Percentiles rank a stretch among this genome's conserved stretches.
Conservation (phyloP, 2,329 filamentous ascomycete species). For the Scolecobasidium constrictum region DNA sequence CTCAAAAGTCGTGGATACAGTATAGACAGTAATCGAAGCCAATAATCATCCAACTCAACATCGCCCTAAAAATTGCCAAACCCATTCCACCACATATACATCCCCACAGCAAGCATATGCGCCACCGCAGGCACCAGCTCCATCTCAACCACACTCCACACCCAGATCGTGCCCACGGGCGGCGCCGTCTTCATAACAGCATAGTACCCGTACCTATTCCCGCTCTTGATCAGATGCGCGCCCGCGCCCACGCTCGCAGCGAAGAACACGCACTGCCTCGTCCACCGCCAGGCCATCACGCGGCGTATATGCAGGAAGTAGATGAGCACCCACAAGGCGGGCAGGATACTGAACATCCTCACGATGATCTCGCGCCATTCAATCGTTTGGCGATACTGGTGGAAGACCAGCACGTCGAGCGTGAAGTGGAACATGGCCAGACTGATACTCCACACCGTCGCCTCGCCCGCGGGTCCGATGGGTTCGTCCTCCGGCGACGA, state of each 20-base stretch:
- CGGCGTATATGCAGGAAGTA: conserved; percentile 32
- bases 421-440: conserved; percentile 66
- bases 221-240: conserved; percentile 70
- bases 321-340: conserved; percentile 33
- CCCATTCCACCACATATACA: conserved; percentile 44
- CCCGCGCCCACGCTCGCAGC: conserved; percentile 50
- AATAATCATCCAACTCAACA: too few relatives aligned
- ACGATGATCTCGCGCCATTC: conserved; percentile 44
- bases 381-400: conserved; percentile 63
- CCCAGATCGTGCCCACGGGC: conserved; percentile 80
- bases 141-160: conserved; percentile 87
- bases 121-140: conserved; percentile 54
- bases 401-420: conserved; percentile 66
- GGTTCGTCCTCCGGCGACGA: conserved; percentile 26
- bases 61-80: conserved; percentile 37
- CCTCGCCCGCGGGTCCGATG: conserved; percentile 35
- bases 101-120: conserved; percentile 40
- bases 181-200: conserved; percentile 87
- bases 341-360: conserved; percentile 37
- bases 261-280: conserved; percentile 45
- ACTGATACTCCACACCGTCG: conserved; percentile 41
- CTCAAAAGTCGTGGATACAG: too few relatives aligned
- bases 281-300: conserved; percentile 21
- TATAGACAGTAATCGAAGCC: too few relatives aligned
- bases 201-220: conserved; percentile 71